Evolutionary conservation across 257 asterid genomes (phyloP).

Genomic region (Plantago major): DNA sequence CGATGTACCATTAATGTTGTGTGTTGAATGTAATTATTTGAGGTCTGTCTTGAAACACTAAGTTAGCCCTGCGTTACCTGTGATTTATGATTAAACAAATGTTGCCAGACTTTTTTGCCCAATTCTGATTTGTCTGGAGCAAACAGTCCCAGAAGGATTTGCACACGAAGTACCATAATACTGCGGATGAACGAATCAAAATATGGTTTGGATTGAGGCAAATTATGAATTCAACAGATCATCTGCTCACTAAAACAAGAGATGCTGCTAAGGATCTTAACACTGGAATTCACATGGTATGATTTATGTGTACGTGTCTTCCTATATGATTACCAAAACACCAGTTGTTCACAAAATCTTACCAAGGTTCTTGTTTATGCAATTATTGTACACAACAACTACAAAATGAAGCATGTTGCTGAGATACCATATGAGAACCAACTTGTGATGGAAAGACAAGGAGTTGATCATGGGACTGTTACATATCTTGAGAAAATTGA

Average conservation of each 20-base stretch:
- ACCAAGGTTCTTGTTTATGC: too few relatives aligned
- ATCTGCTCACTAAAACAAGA: conserved; percentile 54
- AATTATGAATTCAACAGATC: conserved; percentile 72
- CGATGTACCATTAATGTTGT: too few relatives aligned
- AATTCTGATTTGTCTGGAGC: conserved; percentile 17
- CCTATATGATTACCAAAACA: background rate
- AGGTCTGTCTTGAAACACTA: too few relatives aligned
- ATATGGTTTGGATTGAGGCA: conserved; percentile 83
- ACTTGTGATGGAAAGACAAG: conserved; percentile 46
- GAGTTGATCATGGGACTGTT: conserved; percentile 72
- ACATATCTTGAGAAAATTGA: conserved; percentile 58
- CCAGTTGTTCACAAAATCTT: background rate
- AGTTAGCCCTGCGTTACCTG: too few relatives aligned
- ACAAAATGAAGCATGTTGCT: conserved; percentile 58
- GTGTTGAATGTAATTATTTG: too few relatives aligned
- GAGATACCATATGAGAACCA: conserved; percentile 80
- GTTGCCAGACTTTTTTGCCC: background rate
- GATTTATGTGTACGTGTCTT: conserved; percentile 2
- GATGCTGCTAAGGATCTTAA: conserved; percentile 63
- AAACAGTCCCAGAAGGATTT: conserved; percentile 61
- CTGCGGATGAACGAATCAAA: conserved; percentile 70
- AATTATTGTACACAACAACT: background rate
- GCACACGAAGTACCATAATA: conserved; percentile 52
- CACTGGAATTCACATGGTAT: conserved; percentile 83
- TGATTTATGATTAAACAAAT: too few relatives aligned